phyloP scores from a whole-genome alignment of 768 basidiomycete genomes.

The Cubamyces lactineus region DNA sequence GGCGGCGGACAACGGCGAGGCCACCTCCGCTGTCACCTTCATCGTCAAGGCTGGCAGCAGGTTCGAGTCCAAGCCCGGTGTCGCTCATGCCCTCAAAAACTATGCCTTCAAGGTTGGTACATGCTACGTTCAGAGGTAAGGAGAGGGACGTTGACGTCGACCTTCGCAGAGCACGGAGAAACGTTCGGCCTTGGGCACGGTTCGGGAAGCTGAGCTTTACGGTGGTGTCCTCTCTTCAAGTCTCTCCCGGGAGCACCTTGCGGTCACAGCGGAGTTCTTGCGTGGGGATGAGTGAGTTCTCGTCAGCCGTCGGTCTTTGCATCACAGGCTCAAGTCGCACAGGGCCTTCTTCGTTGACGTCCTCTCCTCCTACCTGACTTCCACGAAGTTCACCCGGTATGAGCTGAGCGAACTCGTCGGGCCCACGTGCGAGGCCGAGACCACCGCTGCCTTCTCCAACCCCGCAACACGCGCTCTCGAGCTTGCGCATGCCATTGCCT shows the following conservation, averaged over 20 bases:
- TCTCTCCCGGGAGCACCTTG: constrained; percentile 86
- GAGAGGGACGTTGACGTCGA: neutral
- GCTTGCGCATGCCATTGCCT: constrained; percentile 85
- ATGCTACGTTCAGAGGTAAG: neutral
- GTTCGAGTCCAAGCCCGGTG: constrained; percentile 85
- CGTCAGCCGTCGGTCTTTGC: neutral
- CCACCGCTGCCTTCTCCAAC: constrained; percentile 57
- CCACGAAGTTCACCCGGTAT: constrained; percentile 79
- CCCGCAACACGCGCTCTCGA: constrained; percentile 79
- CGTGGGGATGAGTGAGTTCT: constrained; percentile 90
- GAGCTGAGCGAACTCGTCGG: constrained; percentile 78
- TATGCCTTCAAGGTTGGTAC: constrained; percentile 94
- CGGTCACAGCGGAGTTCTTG: constrained; percentile 93
- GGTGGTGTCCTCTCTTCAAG: constrained; percentile 89
- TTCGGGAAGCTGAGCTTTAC: constrained; percentile 91
- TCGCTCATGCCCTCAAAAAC: constrained; percentile 95
- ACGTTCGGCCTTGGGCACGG: constrained; percentile 86
- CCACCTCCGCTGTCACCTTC: constrained; percentile 85
- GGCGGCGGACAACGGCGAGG: constrained; percentile 78
- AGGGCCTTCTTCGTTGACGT: constrained; percentile 91
- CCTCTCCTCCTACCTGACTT: constrained; percentile 81
- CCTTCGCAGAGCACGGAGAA: constrained; percentile 75
- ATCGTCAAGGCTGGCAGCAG: constrained; percentile 92
- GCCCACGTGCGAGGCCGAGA: constrained; percentile 72
- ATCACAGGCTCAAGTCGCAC: constrained; percentile 8